Evolutionary conservation across 169 alveolate genomes (phyloP).

Genomic region (Cryptosporidium felis): DNA sequence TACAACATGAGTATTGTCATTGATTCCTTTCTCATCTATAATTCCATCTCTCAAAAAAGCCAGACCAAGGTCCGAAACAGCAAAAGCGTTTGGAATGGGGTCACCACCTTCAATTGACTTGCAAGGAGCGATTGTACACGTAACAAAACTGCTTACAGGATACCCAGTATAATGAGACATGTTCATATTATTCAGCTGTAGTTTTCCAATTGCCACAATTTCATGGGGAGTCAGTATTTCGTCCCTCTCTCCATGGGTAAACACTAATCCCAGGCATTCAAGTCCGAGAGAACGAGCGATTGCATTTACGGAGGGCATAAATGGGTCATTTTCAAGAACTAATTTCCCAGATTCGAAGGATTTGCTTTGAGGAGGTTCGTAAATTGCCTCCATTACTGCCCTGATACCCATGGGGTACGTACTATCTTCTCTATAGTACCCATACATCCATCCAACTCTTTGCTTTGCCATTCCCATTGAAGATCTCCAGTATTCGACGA

Average conservation of each 20-base stretch:
- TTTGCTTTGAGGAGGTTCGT: conserved; percentile 94
- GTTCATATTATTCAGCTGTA: conserved; percentile 55
- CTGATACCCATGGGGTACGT: conserved; percentile 96
- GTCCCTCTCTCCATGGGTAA: conserved; percentile 94
- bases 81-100: conserved; percentile 85
- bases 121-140: conserved; percentile 85
- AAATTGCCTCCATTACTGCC: conserved; percentile 96
- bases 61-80: conserved; percentile 86
- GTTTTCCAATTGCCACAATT: conserved; percentile 80
- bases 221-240: conserved; percentile 92
- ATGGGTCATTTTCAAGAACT: conserved; percentile 72
- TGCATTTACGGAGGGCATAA: conserved; percentile 84
- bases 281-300: conserved; percentile 92
- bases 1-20: conserved; percentile 72
- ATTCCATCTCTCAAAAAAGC: conserved; percentile 79
- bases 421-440: conserved; percentile 96
- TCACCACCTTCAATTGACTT: conserved; percentile 80
- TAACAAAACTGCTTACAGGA: conserved; percentile 81
- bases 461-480: conserved; percentile 88
- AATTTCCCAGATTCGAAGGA: conserved; percentile 75
- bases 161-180: conserved; percentile 83
- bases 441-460: conserved; percentile 96
- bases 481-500: conserved; percentile 92
- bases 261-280: conserved; percentile 95
- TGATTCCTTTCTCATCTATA: conserved; percentile 74